Evolutionary conservation across 495 filamentous ascomycete genomes (phyloP).

Genomic region (Neurospora pannonica): DNA sequence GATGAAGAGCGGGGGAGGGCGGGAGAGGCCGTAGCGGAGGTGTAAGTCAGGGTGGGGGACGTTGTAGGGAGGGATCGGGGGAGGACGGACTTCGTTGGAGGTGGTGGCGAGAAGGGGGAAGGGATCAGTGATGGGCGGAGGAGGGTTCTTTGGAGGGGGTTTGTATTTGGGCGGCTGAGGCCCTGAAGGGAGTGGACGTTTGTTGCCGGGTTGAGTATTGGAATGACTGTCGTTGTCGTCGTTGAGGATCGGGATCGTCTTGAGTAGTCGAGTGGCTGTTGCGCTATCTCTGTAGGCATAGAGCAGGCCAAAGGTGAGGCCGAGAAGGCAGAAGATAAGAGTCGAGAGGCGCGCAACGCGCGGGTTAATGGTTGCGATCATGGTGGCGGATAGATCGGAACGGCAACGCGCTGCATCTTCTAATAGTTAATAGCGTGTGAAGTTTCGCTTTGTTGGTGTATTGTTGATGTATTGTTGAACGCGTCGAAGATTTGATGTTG

Average conservation of each 20-base stretch:
- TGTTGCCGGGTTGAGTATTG: conserved; percentile 9
- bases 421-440: neutral
- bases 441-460: neutral
- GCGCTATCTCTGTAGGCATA: conserved; percentile 10
- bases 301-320: conserved; percentile 15
- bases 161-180: conserved; percentile 23
- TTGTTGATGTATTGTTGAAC: neutral
- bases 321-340: conserved; percentile 1
- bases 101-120: conserved; percentile 21
- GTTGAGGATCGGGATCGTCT: conserved; percentile 15
- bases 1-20: conserved; percentile 45
- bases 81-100: conserved; percentile 16
- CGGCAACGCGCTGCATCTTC: neutral
- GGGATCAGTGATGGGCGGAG: conserved; percentile 24
- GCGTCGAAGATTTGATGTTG: neutral
- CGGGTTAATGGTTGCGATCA: neutral
- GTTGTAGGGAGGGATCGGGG: conserved; percentile 35
- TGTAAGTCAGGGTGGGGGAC: conserved; percentile 20
- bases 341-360: neutral
- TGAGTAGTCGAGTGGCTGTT: conserved; percentile 12
- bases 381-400: neutral
- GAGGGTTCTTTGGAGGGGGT: conserved; percentile 34
- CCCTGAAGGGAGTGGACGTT: conserved; percentile 1
- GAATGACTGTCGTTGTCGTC: conserved; percentile 5
- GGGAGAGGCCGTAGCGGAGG: conserved; percentile 22